phyloP scores from a whole-genome alignment of 2,329 filamentous ascomycete genomes.

The Lojkania enalia region DNA sequence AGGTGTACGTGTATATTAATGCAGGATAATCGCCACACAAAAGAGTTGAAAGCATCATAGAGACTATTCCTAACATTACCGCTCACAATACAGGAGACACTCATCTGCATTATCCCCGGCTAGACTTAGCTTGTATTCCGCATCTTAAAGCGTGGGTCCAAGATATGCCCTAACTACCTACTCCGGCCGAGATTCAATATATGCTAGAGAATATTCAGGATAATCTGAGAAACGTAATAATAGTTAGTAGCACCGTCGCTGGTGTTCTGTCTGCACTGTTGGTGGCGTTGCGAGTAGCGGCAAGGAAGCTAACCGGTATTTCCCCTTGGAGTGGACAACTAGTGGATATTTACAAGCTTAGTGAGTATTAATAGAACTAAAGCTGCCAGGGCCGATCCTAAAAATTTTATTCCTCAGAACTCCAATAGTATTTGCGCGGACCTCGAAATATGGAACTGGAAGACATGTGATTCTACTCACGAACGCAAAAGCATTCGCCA shows the following conservation, averaged over 20 bases:
- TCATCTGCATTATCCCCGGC: too few relatives aligned
- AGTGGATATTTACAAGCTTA: constrained; percentile 2
- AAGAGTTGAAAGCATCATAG: too few relatives aligned
- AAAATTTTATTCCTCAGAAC: neutral
- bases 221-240: constrained; percentile 1
- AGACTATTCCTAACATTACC: too few relatives aligned
- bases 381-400: neutral
- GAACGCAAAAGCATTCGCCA: neutral
- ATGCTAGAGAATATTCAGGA: constrained; percentile 1
- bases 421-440: neutral
- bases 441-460: constrained; percentile 1
- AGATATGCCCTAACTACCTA: constrained; percentile 1
- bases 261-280: neutral
- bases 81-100: too few relatives aligned
- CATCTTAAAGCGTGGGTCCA: too few relatives aligned
- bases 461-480: neutral
- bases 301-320: neutral
- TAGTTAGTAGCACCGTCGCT: neutral
- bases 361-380: neutral
- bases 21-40: too few relatives aligned
- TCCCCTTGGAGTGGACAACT: neutral
- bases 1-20: too few relatives aligned
- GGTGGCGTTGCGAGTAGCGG: neutral
- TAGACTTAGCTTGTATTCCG: too few relatives aligned
- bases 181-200: neutral